phyloP scores from a whole-genome alignment of 225 moss, liverwort and hornwort genomes.

The Polytrichum commune region DNA sequence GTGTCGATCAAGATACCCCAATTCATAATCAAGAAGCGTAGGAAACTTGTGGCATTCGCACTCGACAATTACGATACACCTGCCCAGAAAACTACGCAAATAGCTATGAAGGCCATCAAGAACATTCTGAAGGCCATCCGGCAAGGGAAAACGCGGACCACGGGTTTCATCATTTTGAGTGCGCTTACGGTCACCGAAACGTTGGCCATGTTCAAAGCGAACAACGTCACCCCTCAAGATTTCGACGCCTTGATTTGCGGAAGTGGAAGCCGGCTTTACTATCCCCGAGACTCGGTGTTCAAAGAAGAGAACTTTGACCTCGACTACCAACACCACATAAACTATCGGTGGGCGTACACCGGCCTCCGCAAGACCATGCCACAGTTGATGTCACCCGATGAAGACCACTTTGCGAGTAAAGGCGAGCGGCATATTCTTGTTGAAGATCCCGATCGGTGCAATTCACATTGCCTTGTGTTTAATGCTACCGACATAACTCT shows the following conservation, averaged over 20 bases:
- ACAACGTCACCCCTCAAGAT: conserved; percentile 17
- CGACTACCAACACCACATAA: conserved; percentile 32
- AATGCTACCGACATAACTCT: conserved; percentile 24
- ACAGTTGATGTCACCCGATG: conserved; percentile 9
- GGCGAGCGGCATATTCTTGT: conserved; percentile 6
- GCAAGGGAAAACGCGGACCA: conserved; percentile 2
- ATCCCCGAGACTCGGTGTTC: conserved; percentile 13
- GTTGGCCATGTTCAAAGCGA: conserved; percentile 10
- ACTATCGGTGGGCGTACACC: conserved; percentile 33
- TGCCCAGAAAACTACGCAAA: background rate
- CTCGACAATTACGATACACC: conserved; percentile 12
- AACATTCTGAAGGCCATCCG: conserved; percentile 4
- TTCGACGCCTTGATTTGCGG: conserved; percentile 35
- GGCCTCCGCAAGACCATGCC: conserved; percentile 27
- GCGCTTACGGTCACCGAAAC: conserved; percentile 29
- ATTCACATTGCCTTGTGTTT: conserved; percentile 45
- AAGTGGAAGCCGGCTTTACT: conserved; percentile 37
- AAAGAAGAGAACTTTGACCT: conserved; percentile 13
- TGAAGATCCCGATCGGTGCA: conserved; percentile 30
- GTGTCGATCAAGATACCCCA: background rate
- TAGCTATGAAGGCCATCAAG: conserved; percentile 1
- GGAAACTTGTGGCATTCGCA: conserved; percentile 14
- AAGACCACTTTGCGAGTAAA: background rate
- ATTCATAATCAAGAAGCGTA: background rate
- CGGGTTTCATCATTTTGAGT: conserved; percentile 25